These are phyloP conservation scores for Paecilomyces sp. DNA, from an alignment of 2,329 filamentous ascomycete species.

Conservation along the genomic window DNA sequence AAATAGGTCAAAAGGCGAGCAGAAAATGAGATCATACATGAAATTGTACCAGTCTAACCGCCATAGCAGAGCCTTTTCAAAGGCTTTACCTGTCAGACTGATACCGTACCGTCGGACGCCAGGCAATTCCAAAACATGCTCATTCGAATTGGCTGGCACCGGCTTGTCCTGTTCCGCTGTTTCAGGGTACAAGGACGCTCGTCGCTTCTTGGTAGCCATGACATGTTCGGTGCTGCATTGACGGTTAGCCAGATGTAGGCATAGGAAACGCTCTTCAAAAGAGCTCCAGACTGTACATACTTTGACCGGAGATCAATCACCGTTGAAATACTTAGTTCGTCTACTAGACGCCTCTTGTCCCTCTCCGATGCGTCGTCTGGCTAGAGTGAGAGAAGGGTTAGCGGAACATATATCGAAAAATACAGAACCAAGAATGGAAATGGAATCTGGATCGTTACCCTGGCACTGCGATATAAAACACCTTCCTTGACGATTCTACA, in stretches of 20 bases:
- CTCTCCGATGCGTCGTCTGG: constrained; percentile 62
- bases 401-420: neutral
- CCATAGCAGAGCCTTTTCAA: constrained; percentile 61
- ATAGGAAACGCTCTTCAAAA: neutral
- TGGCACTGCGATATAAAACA: constrained; percentile 61
- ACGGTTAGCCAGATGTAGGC: neutral
- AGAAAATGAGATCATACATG: constrained; percentile 38
- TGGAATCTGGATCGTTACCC: constrained; percentile 41
- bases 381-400: constrained; percentile 7
- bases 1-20: neutral
- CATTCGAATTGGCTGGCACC: constrained; percentile 43
- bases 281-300: constrained; percentile 35
- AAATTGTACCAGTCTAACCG: constrained; percentile 62
- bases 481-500: constrained; percentile 50
- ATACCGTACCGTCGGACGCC: constrained; percentile 59
- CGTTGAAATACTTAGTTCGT: constrained; percentile 59
- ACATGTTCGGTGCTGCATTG: constrained; percentile 61
- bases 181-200: constrained; percentile 28
- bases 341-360: constrained; percentile 55
- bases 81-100: constrained; percentile 65
- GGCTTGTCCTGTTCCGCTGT: constrained; percentile 18
- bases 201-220: constrained; percentile 57
- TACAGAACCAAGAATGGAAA: neutral
- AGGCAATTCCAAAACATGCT: constrained; percentile 55
- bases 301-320: constrained; percentile 75